Base-by-base conservation (phyloP, 352 stramenopile species). In the Phytophthora niederhauseri region DNA sequence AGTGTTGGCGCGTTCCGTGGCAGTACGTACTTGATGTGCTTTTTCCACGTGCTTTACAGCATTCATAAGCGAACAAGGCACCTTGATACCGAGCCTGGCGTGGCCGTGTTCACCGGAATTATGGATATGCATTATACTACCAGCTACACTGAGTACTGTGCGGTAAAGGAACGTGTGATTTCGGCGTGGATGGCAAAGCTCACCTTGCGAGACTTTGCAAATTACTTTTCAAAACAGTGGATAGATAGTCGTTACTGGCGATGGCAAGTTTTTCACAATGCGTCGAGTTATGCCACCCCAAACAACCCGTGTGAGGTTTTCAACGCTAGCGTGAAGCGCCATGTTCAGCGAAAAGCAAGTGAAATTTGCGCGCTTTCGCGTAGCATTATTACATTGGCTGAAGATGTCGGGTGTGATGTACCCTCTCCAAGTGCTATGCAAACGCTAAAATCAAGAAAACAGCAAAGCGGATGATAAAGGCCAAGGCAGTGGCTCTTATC, bases 391-490 rank as follows among this genome's bases (percentile, higher is more conserved):
- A 48, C 38, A 6, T 2, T 48, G 4, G 38, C 12, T 3, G 38
- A 46, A 3, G 38, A 46, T 46, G 38, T 20, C 7, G 38, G 38
- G 14, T 48, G 38, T 9, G 38, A 48, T 4, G 4, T 48, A 0
- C 38, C 38, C 1, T 6, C 3, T 15, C 34, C 11, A 17, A 41
- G 4, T 6, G 34, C 14, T 41, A 6, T 0, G 17, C 36, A 6
- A 66, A 66, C 19, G 38, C 17, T 3, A 50, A 71, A 11, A 50
- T 70, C 4, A 66, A 57, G 30, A 38, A 20, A n/a, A 51, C 38
- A 12, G 64, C 64, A 26, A 70, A 56, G 22, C 61, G 56, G 55
- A 65, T 61, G 49, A 9, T 65, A 11, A 65, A 61, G 22, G 19
- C 34, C 0, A 57, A 61, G 28, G n/a, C 38, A 43, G 55, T 70